Evolutionary conservation across 805 yeast genomes (phyloP).

Genomic region (Clavispora vitiphila): DNA sequence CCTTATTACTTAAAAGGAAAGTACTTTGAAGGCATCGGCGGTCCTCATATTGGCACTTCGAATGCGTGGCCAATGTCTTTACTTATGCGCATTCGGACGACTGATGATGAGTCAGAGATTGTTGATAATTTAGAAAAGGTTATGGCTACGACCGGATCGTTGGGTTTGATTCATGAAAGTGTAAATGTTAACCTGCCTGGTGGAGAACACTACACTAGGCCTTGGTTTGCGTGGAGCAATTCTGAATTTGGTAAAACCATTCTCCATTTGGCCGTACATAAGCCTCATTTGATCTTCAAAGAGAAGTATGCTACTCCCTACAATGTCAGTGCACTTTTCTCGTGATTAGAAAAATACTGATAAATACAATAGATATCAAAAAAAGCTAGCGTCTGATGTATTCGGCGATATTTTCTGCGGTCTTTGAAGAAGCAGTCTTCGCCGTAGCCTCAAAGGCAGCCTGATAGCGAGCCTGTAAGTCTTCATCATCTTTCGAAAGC

Average conservation of each 20-base stretch:
- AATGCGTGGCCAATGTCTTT: slow-evolving; percentile 92
- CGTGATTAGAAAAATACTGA: neutral
- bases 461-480: slow-evolving; percentile 65
- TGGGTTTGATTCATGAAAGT: slow-evolving; percentile 84
- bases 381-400: slow-evolving; percentile 40
- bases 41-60: slow-evolving; percentile 80
- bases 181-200: slow-evolving; percentile 54
- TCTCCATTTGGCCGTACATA: slow-evolving; percentile 65
- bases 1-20: slow-evolving; percentile 70
- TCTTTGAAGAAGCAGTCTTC: slow-evolving; percentile 55
- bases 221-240: slow-evolving; percentile 96
- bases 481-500: slow-evolving; percentile 42
- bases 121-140: slow-evolving; percentile 42
- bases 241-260: slow-evolving; percentile 87
- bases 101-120: slow-evolving; percentile 69
- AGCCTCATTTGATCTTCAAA: slow-evolving; percentile 67
- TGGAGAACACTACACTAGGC: slow-evolving; percentile 57
- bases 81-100: slow-evolving; percentile 69
- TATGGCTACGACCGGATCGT: slow-evolving; percentile 58
- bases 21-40: slow-evolving; percentile 74
- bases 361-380: neutral
- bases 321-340: slow-evolving; percentile 22
- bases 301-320: slow-evolving; percentile 30
- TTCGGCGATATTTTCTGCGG: slow-evolving; percentile 69
- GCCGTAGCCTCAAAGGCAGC: slow-evolving; percentile 63